phyloP scores from a whole-genome alignment of 2,329 filamentous ascomycete species.

The Phialophora verrucosa region DNA sequence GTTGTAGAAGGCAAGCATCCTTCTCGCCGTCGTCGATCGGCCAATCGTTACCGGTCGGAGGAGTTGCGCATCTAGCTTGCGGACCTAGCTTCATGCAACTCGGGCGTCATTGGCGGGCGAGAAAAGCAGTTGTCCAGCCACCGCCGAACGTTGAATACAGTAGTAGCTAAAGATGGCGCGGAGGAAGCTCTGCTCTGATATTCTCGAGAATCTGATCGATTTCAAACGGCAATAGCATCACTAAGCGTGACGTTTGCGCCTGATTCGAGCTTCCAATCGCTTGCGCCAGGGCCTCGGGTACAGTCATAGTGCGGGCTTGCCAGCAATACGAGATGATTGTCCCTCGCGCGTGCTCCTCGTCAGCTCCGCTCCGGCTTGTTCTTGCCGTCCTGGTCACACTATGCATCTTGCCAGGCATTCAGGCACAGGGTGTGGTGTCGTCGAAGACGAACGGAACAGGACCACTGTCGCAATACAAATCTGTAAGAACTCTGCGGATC shows the following conservation, averaged over 20 bases:
- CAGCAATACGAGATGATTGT: slow-evolving; percentile 9
- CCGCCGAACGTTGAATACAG: too few species aligned
- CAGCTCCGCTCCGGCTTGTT: neutral
- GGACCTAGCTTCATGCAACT: neutral
- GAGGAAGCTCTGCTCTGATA: neutral
- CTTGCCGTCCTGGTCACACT: slow-evolving; percentile 10
- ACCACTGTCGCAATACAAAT: slow-evolving; percentile 35
- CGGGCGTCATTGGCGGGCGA: slow-evolving; percentile 7
- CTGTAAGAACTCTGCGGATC: slow-evolving; percentile 15
- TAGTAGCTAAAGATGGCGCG: neutral
- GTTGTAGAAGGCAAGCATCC: neutral
- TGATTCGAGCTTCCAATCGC: neutral
- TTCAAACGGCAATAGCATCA: neutral
- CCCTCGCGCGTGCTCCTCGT: slow-evolving; percentile 12
- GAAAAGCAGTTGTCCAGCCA: neutral
- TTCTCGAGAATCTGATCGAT: neutral
- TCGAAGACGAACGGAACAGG: slow-evolving; percentile 27
- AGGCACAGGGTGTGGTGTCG: slow-evolving; percentile 27
- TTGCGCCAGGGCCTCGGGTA: neutral
- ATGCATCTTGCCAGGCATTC: slow-evolving; percentile 9
- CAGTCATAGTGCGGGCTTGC: neutral
- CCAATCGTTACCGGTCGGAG: neutral
- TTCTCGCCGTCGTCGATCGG: neutral
- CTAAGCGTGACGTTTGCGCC: neutral
- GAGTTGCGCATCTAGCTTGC: neutral